Evolutionary conservation across 495 filamentous ascomycete species (phyloP), one percentile per base, ranked within the genome.

Genomic region (Pyronema domesticum): DNA sequence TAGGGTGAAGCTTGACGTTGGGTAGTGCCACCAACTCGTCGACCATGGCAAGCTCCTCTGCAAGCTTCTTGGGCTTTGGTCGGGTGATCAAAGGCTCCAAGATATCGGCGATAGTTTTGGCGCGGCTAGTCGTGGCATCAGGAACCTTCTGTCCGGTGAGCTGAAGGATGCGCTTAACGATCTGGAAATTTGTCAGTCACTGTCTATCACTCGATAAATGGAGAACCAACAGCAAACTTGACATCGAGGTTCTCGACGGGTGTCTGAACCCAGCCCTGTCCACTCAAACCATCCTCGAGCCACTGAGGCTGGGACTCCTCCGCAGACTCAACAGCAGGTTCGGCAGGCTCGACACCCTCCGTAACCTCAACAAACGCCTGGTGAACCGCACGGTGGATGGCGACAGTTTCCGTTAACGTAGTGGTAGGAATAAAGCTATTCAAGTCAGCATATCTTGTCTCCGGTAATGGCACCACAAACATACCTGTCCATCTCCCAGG

Each of bases 61-160:
- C 66, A 17, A 81, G 64, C 56, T 75, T 79, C 62, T 67, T 72
- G 0, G 82, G 73, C 64, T 81, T 82, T 1, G 81, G 78, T 15
- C 74, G 73, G 9, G 72, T 69, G 49, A 71, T 59, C 6, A 85
- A 59, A 40, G 72, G 61, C 11, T 69, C 61, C n/a, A 83, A 65
- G 44, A 86, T 67, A n/a, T 73, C 64, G 45, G 69, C 68, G 14
- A 81, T 68, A 35, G 76, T 83, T 37, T 64, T 65, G 47, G 79
- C 67, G 52, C 65, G 62, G 33, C 70, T 62, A 53, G 87, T 75
- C 46, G 71, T 71, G 51, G 75, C 70, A 68, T 95, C 91, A 35
- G 80, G 72, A 59, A 94, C 70, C 30, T 75, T 75, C 44, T 79
- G 76, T 51, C 85, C 86, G 33, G 79, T 87, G 51, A 95, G 71